Conservation (phyloP, 192 early-diverging fungal species). For the Linnemannia zychae region DNA sequence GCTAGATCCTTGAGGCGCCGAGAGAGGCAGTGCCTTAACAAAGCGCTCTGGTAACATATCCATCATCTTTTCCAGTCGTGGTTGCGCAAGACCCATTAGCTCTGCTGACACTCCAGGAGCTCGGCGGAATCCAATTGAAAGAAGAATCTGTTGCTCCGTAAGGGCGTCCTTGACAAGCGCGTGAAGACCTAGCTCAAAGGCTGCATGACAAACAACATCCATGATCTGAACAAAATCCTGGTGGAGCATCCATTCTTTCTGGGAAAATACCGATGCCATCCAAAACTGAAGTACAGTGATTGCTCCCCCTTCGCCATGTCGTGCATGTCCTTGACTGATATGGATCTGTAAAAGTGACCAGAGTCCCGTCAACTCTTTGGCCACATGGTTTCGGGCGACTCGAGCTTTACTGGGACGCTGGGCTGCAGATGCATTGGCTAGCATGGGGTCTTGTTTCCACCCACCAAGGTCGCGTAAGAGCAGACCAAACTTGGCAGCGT, state of each 20-base stretch:
- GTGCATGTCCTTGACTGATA: not conserved
- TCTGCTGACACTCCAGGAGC: slow-evolving; percentile 47
- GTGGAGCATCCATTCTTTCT: slow-evolving; percentile 55
- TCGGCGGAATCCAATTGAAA: slow-evolving; percentile 43
- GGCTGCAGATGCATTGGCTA: slow-evolving; percentile 15
- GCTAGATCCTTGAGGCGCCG: slow-evolving; percentile 46
- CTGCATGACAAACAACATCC: slow-evolving; percentile 25
- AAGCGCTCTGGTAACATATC: slow-evolving; percentile 52
- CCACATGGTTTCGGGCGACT: not conserved
- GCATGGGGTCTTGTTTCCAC: slow-evolving; percentile 56
- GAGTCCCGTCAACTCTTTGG: slow-evolving; percentile 9
- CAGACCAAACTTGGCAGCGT: slow-evolving; percentile 23
- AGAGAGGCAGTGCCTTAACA: slow-evolving; percentile 49
- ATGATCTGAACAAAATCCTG: slow-evolving; percentile 42
- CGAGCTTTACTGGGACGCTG: not conserved
- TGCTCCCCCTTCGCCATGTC: not conserved
- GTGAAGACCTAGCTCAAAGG: slow-evolving; percentile 34
- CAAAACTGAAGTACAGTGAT: slow-evolving; percentile 31
- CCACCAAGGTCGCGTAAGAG: slow-evolving; percentile 53
- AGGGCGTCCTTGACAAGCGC: slow-evolving; percentile 28
- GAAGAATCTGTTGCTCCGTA: slow-evolving; percentile 47
- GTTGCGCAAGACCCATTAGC: slow-evolving; percentile 52
- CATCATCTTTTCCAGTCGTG: slow-evolving; percentile 45
- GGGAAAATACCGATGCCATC: slow-evolving; percentile 41
- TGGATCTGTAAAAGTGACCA: slow-evolving; percentile 28